These are phyloP conservation scores for Bisporella sp. DNA, from an alignment of 2,329 filamentous ascomycete species.

Conservation along the genomic window DNA sequence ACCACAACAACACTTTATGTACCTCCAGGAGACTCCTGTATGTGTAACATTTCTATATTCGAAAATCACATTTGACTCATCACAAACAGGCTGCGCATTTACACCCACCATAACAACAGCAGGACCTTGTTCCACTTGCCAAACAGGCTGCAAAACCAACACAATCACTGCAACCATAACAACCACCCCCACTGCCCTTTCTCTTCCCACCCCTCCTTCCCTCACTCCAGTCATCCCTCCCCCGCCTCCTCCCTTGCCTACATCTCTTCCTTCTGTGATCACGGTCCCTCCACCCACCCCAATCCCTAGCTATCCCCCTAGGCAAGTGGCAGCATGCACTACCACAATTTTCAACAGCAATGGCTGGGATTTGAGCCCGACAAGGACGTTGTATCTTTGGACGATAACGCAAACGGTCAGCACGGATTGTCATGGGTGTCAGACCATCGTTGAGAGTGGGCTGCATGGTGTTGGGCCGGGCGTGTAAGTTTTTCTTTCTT, in stretches of 20 bases:
- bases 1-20: neutral
- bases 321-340: constrained; percentile 1
- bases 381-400: constrained; percentile 6
- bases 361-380: constrained; percentile 1
- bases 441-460: neutral
- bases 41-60: too few species aligned
- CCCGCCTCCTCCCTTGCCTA: neutral
- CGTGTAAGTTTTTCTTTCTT: too few species aligned
- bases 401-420: constrained; percentile 6
- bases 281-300: neutral
- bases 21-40: neutral
- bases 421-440: constrained; percentile 10
- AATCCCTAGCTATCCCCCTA: neutral
- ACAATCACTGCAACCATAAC: neutral
- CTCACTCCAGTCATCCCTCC: neutral
- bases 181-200: neutral
- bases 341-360: neutral
- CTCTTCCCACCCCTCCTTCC: neutral
- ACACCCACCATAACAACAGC: neutral
- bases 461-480: too few species aligned
- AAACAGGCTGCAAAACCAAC: neutral
- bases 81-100: neutral
- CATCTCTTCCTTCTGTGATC: neutral
- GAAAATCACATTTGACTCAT: too few species aligned
- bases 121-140: neutral